Evolutionary conservation across 163 green algal genomes (phyloP).

Genomic region (Scenedesmus sp.): DNA sequence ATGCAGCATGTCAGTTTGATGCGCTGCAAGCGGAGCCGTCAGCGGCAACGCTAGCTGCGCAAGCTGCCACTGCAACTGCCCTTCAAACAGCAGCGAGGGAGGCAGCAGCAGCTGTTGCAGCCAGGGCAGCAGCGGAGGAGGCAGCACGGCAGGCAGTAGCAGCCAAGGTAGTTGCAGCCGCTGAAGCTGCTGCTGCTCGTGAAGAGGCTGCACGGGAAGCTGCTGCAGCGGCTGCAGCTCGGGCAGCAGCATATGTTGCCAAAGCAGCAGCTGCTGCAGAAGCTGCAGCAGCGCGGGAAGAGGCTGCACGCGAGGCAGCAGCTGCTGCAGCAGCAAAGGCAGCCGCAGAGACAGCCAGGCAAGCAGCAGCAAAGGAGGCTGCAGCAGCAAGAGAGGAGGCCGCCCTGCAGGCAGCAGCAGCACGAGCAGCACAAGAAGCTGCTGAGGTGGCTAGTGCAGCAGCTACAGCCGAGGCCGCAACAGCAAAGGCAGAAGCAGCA

Average conservation of each 20-base stretch:
- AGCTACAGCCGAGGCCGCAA: not conserved
- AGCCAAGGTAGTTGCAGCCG: not conserved
- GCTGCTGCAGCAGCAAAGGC: constrained; percentile 11
- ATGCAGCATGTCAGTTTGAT: constrained; percentile 11
- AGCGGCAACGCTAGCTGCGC: not conserved
- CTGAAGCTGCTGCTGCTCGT: not conserved
- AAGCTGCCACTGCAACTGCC: constrained; percentile 3
- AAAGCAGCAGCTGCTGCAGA: not conserved
- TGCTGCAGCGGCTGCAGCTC: not conserved
- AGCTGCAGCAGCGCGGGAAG: not conserved
- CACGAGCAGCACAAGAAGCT: not conserved
- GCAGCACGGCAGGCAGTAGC: not conserved
- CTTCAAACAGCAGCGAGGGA: not conserved
- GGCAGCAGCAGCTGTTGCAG: not conserved
- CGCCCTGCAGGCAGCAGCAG: not conserved
- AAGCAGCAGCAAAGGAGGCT: constrained; percentile 7
- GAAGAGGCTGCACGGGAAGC: not conserved
- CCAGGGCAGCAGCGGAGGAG: not conserved
- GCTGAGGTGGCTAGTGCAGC: not conserved
- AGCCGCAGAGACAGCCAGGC: not conserved
- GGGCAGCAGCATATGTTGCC: not conserved
- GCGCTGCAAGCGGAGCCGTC: not conserved
- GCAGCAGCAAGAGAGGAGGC: constrained; percentile 6
- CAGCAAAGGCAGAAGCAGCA: not conserved
- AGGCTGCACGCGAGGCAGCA: constrained; percentile 9